Conservation (phyloP, 768 basidiomycete species). For the Rhizopogon vesiculosus region DNA sequence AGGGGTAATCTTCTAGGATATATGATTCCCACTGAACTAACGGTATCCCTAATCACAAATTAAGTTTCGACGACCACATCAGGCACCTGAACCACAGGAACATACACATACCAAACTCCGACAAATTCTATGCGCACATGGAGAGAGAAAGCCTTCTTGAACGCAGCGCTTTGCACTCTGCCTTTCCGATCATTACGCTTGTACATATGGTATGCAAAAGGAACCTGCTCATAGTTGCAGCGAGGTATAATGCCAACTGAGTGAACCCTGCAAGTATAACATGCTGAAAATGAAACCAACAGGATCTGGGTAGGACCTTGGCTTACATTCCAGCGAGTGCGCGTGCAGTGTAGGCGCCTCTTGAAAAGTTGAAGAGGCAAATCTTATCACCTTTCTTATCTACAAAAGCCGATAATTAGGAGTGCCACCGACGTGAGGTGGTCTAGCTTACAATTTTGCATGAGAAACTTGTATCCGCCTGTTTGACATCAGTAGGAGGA, state of each 20-base stretch:
- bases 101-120: conserved; percentile 68
- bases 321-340: conserved; percentile 69
- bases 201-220: conserved; percentile 70
- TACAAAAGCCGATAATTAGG: conserved; percentile 17
- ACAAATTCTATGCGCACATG: conserved; percentile 71
- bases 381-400: conserved; percentile 69
- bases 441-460: conserved; percentile 58
- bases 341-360: conserved; percentile 72
- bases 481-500: background rate
- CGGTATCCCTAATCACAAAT: conserved; percentile 59
- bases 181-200: conserved; percentile 49
- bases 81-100: background rate
- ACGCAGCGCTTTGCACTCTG: conserved; percentile 59
- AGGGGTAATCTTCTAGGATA: conserved; percentile 58
- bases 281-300: background rate
- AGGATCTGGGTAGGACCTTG: conserved; percentile 9
- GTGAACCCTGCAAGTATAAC: conserved; percentile 40
- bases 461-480: conserved; percentile 76
- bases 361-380: conserved; percentile 76
- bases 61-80: background rate
- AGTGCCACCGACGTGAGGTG: background rate
- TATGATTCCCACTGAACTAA: conserved; percentile 63
- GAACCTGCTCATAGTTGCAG: conserved; percentile 70
- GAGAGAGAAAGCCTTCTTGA: conserved; percentile 75
- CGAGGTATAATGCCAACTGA: conserved; percentile 69